Evolutionary conservation across 1,284 basidiomycete species (phyloP).

Genomic region (Abortiporus biennis): DNA sequence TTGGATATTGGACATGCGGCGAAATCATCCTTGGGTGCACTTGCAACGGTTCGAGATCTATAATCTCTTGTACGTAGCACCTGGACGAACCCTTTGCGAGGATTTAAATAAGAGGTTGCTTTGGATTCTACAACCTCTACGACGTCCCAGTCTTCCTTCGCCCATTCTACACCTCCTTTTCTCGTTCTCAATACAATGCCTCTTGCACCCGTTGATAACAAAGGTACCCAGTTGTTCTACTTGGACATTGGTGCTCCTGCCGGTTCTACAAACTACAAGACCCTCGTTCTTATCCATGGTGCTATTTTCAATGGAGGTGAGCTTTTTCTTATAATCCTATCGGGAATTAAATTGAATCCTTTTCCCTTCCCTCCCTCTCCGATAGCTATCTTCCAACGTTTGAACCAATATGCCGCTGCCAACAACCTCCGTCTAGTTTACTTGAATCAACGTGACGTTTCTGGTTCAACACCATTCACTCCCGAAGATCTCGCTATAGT

Average conservation of each 20-base stretch:
- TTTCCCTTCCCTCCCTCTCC: neutral
- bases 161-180: too few species aligned
- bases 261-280: slow-evolving; percentile 10
- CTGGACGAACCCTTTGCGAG: too few species aligned
- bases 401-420: slow-evolving; percentile 7
- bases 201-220: slow-evolving; percentile 13
- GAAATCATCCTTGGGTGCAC: too few species aligned
- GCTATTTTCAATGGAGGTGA: slow-evolving; percentile 13
- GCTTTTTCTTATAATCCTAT: neutral
- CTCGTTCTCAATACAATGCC: too few species aligned
- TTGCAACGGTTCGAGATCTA: too few species aligned
- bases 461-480: slow-evolving; percentile 11
- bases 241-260: slow-evolving; percentile 15
- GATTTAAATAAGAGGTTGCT: too few species aligned
- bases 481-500: slow-evolving; percentile 9
- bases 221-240: slow-evolving; percentile 13
- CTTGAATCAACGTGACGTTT: slow-evolving; percentile 12
- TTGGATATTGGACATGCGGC: too few species aligned
- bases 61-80: too few species aligned
- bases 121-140: too few species aligned
- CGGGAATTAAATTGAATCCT: neutral
- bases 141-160: too few species aligned
- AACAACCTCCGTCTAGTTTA: slow-evolving; percentile 12
- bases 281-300: slow-evolving; percentile 16
- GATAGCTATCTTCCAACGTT: slow-evolving; percentile 4